Percentiles rank a stretch among this genome's conserved stretches.
Evolutionary conservation across 2,329 filamentous ascomycete genomes (phyloP).

Genomic region (Cladobotryum mycophilum): DNA sequence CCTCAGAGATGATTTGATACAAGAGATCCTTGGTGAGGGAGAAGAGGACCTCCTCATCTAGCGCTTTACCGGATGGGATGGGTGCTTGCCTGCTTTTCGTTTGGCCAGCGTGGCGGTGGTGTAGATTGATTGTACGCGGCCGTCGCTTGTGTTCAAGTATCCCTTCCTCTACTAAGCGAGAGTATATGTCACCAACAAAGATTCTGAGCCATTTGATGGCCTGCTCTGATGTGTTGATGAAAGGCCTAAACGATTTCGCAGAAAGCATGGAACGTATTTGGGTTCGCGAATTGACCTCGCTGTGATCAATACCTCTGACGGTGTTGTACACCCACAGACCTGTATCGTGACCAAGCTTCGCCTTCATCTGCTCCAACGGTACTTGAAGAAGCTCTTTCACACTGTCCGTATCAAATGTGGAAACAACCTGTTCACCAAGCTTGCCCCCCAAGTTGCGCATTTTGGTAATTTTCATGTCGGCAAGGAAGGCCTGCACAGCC

Average conservation of each 20-base stretch:
- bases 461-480: conserved; percentile 86
- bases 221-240: conserved; percentile 71
- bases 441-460: conserved; percentile 95
- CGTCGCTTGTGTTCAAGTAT: conserved; percentile 80
- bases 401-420: conserved; percentile 73
- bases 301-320: conserved; percentile 77
- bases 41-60: conserved; percentile 68
- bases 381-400: conserved; percentile 70
- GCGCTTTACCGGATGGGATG: conserved; percentile 67
- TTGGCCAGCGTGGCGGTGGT: conserved; percentile 69
- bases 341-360: conserved; percentile 74
- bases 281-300: conserved; percentile 83
- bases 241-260: conserved; percentile 87
- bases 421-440: conserved; percentile 77
- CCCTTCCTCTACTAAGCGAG: conserved; percentile 83
- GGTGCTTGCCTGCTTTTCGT: conserved; percentile 67
- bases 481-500: conserved; percentile 72
- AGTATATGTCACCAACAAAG: conserved; percentile 86
- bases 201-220: conserved; percentile 82
- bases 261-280: conserved; percentile 97
- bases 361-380: conserved; percentile 68
- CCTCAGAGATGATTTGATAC: conserved; percentile 70
- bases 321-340: conserved; percentile 80
- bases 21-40: conserved; percentile 71
- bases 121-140: conserved; percentile 78